Conservation (phyloP, 306 rosid genomes). For the Fragaria iinumae region DNA sequence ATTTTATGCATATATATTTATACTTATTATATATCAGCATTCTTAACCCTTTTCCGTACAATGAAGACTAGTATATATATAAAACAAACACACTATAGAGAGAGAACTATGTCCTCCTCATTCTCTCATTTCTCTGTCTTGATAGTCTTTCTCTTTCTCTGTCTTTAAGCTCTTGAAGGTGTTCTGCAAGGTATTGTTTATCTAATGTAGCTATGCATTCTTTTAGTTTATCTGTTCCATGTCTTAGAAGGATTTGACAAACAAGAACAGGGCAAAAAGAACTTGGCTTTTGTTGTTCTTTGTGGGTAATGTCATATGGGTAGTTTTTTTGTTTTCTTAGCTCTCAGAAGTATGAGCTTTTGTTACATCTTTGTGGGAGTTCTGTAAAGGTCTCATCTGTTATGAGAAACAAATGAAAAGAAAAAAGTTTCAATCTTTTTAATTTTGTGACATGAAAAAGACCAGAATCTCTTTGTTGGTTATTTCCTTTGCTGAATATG, state of each 20-base stretch:
- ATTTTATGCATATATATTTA: too few species aligned
- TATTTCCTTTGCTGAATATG: not conserved
- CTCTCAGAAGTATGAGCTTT: not conserved
- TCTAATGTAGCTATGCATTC: not conserved
- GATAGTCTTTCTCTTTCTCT: not conserved
- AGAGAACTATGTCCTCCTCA: not conserved
- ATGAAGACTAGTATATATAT: not conserved
- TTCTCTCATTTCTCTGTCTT: too few species aligned
- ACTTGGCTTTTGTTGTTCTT: not conserved
- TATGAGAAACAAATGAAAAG: not conserved
- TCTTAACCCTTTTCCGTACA: too few species aligned
- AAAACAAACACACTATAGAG: not conserved
- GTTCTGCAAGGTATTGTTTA: not conserved
- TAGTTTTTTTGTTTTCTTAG: not conserved
- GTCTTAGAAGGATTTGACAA: not conserved
- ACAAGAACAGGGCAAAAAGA: not conserved
- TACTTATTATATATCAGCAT: not conserved
- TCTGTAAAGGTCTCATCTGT: not conserved
- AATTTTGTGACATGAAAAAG: not conserved
- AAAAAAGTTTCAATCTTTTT: not conserved
- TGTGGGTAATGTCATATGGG: not conserved
- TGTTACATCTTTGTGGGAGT: not conserved
- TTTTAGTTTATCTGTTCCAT: not conserved
- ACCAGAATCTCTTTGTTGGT: not conserved
- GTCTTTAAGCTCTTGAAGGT: not conserved